phyloP scores from a whole-genome alignment of 1,284 basidiomycete genomes.

The Phellopilus nigrolimitatus region DNA sequence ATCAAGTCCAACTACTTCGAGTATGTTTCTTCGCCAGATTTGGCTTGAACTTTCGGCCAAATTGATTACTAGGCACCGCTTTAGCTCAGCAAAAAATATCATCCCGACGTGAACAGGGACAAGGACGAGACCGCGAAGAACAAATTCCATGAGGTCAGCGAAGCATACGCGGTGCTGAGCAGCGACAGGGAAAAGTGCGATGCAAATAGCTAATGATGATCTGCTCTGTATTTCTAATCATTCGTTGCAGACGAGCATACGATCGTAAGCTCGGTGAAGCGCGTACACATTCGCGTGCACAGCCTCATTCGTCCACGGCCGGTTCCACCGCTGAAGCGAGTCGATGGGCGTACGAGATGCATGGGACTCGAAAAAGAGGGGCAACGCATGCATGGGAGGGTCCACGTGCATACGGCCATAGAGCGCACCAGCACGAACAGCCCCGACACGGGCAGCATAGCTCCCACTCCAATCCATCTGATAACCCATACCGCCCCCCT shows the following conservation, averaged over 20 bases:
- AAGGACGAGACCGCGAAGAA: constrained; percentile 35
- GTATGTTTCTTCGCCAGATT: neutral
- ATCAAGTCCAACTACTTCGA: constrained; percentile 15
- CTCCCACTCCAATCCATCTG: too few species aligned
- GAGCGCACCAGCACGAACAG: constrained; percentile 10
- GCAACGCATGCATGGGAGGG: constrained; percentile 40
- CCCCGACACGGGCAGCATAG: neutral
- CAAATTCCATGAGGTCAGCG: constrained; percentile 44
- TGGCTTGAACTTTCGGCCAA: neutral
- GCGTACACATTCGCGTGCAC: constrained; percentile 5
- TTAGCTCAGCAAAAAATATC: constrained; percentile 39
- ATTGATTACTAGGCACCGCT: neutral
- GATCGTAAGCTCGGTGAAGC: constrained; percentile 28
- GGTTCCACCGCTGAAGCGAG: constrained; percentile 26
- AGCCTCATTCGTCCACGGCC: constrained; percentile 18
- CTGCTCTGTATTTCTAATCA: too few species aligned
- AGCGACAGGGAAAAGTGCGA: constrained; percentile 44
- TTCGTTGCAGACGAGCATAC: constrained; percentile 31
- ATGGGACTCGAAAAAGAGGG: constrained; percentile 27
- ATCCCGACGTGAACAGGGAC: constrained; percentile 39
- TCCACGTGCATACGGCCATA: constrained; percentile 24
- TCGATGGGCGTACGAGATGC: constrained; percentile 11
- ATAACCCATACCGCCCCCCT: neutral
- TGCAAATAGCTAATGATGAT: neutral
- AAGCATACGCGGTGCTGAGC: constrained; percentile 43